Evolutionary conservation across 2,329 filamentous ascomycete genomes (phyloP).

Genomic region (Ophiosphaerella herpotricha): DNA sequence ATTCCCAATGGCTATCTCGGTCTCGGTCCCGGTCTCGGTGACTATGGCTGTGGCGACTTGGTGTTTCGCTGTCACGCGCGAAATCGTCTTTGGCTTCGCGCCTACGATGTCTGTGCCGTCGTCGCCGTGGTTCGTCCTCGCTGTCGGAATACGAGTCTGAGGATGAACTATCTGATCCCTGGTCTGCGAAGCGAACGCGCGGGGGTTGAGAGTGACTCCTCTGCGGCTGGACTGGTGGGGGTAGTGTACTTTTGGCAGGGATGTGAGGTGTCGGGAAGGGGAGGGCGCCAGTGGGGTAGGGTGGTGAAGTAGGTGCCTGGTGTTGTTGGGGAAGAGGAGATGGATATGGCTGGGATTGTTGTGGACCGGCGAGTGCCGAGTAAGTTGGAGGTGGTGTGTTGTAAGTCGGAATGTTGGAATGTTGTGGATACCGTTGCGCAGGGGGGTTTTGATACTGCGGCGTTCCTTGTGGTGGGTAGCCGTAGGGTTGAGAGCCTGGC

Average conservation of each 20-base stretch:
- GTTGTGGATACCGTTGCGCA: slow-evolving; percentile 11
- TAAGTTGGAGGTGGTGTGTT: slow-evolving; percentile 26
- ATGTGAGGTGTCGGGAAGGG: slow-evolving; percentile 7
- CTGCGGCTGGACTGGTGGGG: slow-evolving; percentile 28
- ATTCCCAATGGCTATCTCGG: background rate
- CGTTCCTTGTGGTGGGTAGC: slow-evolving; percentile 16
- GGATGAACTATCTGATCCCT: slow-evolving; percentile 22
- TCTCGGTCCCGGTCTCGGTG: background rate
- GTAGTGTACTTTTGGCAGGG: slow-evolving; percentile 26
- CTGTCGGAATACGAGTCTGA: slow-evolving; percentile 23
- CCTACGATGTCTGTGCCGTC: slow-evolving; percentile 18
- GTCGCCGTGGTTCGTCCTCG: slow-evolving; percentile 16
- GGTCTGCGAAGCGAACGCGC: slow-evolving; percentile 37
- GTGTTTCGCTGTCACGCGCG: slow-evolving; percentile 9
- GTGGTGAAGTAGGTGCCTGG: slow-evolving; percentile 8
- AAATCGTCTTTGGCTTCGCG: slow-evolving; percentile 13
- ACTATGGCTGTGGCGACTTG: slow-evolving; percentile 2
- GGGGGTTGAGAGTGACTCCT: slow-evolving; percentile 41
- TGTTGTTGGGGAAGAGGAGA: slow-evolving; percentile 13
- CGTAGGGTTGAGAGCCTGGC: slow-evolving; percentile 18
- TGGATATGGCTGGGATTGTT: slow-evolving; percentile 28
- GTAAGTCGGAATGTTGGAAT: slow-evolving; percentile 14
- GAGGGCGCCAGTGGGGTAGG: slow-evolving; percentile 14
- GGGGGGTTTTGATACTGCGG: slow-evolving; percentile 24
- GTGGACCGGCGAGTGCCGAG: slow-evolving; percentile 27